These are phyloP conservation scores for Pichia membranifaciens DNA, from an alignment of 805 yeast species.

Conservation along the genomic window DNA sequence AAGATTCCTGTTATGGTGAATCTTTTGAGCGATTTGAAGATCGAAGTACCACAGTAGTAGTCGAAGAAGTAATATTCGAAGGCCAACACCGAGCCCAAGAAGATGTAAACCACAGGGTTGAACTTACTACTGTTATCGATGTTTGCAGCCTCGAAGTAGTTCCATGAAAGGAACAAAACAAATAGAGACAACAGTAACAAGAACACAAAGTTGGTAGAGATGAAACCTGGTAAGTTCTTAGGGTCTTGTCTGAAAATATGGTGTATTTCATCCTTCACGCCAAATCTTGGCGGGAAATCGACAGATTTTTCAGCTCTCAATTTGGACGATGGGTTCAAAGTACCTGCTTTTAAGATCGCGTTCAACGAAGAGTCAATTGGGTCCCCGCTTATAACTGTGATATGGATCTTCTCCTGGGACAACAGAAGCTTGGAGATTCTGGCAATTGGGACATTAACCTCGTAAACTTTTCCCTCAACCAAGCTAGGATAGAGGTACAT, in stretches of 20 bases:
- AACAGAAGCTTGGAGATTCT: conserved; percentile 24
- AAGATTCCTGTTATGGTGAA: conserved; percentile 45
- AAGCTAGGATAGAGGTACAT: conserved; percentile 22
- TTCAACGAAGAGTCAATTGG: conserved; percentile 14
- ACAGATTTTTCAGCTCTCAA: conserved; percentile 9
- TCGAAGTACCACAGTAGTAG: conserved; percentile 55
- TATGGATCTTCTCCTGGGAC: conserved; percentile 15
- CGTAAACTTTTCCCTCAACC: conserved; percentile 10
- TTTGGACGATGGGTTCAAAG: conserved; percentile 17
- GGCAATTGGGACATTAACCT: conserved; percentile 13
- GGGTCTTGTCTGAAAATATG: conserved; percentile 57
- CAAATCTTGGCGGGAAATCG: conserved; percentile 35
- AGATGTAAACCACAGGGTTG: conserved; percentile 25
- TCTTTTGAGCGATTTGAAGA: conserved; percentile 52
- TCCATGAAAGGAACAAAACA: conserved; percentile 41
- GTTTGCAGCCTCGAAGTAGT: conserved; percentile 31
- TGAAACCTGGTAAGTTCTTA: conserved; percentile 41
- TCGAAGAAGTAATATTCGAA: conserved; percentile 49
- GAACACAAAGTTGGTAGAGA: conserved; percentile 48
- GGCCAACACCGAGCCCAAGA: conserved; percentile 42
- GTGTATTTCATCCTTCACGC: conserved; percentile 52
- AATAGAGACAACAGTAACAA: conserved; percentile 38
- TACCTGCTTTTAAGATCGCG: conserved; percentile 16
- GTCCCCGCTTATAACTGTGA: conserved; percentile 28
- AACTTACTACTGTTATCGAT: conserved; percentile 33